Percentiles rank a stretch among this genome's conserved stretches.
These are phyloP conservation scores for Phytophthora meadii DNA, from an alignment of 352 stramenopile species.

Conservation along the genomic window DNA sequence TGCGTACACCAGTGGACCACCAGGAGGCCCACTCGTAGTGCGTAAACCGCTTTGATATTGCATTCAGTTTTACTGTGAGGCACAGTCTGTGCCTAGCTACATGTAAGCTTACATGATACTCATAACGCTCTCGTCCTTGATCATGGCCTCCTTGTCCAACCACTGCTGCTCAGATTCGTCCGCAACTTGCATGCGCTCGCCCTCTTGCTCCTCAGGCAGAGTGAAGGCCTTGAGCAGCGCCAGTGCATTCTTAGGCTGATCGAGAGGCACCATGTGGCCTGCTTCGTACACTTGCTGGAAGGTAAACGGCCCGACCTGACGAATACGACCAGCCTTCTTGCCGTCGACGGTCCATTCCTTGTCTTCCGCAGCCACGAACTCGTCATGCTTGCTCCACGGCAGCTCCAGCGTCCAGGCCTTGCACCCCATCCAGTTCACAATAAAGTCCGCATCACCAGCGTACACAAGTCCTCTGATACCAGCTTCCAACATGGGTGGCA, in stretches of 20 bases:
- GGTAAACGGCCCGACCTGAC: slow-evolving; percentile 73
- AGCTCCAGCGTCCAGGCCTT: slow-evolving; percentile 95
- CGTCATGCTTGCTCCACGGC: slow-evolving; percentile 87
- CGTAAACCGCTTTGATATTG: too few relatives aligned
- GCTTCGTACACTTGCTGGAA: slow-evolving; percentile 97
- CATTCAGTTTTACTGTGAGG: too few relatives aligned
- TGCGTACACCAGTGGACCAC: too few relatives aligned
- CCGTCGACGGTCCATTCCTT: slow-evolving; percentile 70
- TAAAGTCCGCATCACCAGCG: slow-evolving; percentile 97
- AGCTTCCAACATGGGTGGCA: slow-evolving; percentile 92
- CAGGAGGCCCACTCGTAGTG: too few relatives aligned
- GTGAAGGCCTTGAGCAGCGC: slow-evolving; percentile 95
- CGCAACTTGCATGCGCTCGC: slow-evolving; percentile 19
- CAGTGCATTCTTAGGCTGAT: slow-evolving; percentile 95
- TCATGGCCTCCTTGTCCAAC: slow-evolving; percentile 33
- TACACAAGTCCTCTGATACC: slow-evolving; percentile 95
- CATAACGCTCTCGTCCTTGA: slow-evolving; percentile 48
- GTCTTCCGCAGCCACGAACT: slow-evolving; percentile 60
- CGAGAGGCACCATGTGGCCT: slow-evolving; percentile 96
- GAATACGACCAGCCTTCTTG: slow-evolving; percentile 67
- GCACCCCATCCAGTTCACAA: slow-evolving; percentile 98
- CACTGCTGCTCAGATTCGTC: slow-evolving; percentile 28
- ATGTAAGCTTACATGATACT: slow-evolving; percentile 41
- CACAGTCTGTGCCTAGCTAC: too few relatives aligned
- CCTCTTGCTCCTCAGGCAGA: slow-evolving; percentile 39